A percentile compares a stretch with the other conserved stretches of the same genome.
Evolutionary conservation across 202 grass and related monocot species (phyloP).

Genomic region (Eragrostis tef): DNA sequence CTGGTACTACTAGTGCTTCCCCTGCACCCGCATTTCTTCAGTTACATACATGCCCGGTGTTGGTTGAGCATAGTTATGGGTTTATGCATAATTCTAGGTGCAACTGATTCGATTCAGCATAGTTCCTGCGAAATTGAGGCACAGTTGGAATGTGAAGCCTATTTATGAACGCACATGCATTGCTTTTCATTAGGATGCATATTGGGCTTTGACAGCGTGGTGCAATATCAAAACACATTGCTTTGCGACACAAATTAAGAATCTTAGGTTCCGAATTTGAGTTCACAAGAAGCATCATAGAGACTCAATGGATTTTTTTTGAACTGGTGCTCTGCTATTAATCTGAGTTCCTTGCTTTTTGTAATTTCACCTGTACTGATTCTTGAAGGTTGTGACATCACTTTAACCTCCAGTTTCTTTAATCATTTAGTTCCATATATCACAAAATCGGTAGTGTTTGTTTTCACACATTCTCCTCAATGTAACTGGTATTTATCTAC

Average conservation of each 20-base stretch:
- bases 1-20: constrained; percentile 52
- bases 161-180: background rate
- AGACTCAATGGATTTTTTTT: background rate
- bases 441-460: background rate
- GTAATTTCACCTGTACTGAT: background rate
- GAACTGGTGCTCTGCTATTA: background rate
- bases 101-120: background rate
- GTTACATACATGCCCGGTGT: constrained; percentile 4
- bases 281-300: background rate
- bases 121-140: background rate
- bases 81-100: background rate
- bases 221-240: background rate
- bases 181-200: constrained; percentile 7
- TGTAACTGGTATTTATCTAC: background rate
- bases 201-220: background rate
- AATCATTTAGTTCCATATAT: background rate
- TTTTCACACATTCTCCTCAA: background rate
- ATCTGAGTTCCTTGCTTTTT: background rate
- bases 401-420: background rate
- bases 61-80: background rate
- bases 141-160: background rate
- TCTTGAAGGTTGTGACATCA: background rate
- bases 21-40: constrained; percentile 20
- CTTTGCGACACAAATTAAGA: background rate
- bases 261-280: background rate